phyloP scores from a whole-genome alignment of 345 rosid genomes.

The Mangifera indica region DNA sequence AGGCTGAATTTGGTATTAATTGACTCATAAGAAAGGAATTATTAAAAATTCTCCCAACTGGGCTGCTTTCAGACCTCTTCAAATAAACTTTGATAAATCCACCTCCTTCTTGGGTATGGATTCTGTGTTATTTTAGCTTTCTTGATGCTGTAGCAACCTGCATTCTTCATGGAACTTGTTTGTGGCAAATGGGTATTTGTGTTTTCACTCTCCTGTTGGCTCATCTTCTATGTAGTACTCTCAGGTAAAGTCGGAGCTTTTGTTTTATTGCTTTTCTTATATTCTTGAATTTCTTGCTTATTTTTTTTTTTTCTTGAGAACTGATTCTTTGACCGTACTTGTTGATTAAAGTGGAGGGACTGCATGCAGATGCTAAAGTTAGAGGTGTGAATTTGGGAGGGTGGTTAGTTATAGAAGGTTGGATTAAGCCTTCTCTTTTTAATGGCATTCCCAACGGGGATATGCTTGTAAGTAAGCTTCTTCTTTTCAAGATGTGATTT shows the following conservation, averaged over 20 bases:
- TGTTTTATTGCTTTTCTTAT: slow-evolving; percentile 10
- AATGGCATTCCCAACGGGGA: slow-evolving; percentile 69
- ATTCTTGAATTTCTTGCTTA: background rate
- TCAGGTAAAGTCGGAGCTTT: slow-evolving; percentile 34
- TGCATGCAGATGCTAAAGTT: slow-evolving; percentile 56
- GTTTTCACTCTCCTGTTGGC: slow-evolving; percentile 46
- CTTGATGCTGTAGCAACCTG: slow-evolving; percentile 28
- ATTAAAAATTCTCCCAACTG: slow-evolving; percentile 27
- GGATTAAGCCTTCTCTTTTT: slow-evolving; percentile 79
- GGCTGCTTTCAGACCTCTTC: background rate
- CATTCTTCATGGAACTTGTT: slow-evolving; percentile 56
- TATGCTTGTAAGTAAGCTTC: slow-evolving; percentile 57
- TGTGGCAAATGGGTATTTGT: slow-evolving; percentile 50
- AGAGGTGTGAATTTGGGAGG: slow-evolving; percentile 77
- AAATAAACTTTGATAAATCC: background rate
- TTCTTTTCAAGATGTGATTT: background rate
- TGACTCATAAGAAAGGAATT: slow-evolving; percentile 49
- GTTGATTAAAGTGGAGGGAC: slow-evolving; percentile 49
- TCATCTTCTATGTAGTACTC: slow-evolving; percentile 33
- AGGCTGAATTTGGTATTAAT: slow-evolving; percentile 47
- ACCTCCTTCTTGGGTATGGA: slow-evolving; percentile 22
- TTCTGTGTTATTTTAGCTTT: slow-evolving; percentile 24
- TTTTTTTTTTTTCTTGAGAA: background rate
- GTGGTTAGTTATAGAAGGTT: slow-evolving; percentile 80
- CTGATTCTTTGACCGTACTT: slow-evolving; percentile 5